Conservation (phyloP, 768 basidiomycete species). For the Trametes villosa region DNA sequence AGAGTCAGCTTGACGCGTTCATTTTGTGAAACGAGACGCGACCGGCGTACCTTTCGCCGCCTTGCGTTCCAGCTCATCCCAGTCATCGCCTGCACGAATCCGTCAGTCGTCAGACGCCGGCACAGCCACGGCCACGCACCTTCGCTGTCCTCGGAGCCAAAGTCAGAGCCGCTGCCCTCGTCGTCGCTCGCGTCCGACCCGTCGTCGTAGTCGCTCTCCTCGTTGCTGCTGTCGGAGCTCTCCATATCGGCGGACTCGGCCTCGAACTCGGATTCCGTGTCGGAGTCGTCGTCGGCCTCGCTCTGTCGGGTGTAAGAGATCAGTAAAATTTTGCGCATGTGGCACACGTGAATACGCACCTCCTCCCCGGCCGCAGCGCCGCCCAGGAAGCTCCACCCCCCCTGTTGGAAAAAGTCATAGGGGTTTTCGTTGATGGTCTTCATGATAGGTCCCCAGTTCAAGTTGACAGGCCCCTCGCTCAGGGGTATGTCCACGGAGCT, state of each 20-base stretch:
- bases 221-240: slow-evolving; percentile 50
- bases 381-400: slow-evolving; percentile 94
- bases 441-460: slow-evolving; percentile 99
- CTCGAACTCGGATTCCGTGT: slow-evolving; percentile 71
- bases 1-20: slow-evolving; percentile 3
- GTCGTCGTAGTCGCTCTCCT: slow-evolving; percentile 53
- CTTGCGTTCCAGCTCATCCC: slow-evolving; percentile 94
- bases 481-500: slow-evolving; percentile 97
- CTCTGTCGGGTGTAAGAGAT: slow-evolving; percentile 40
- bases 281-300: slow-evolving; percentile 64
- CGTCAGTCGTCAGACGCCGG: too few relatives aligned
- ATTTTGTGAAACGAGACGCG: background rate
- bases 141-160: slow-evolving; percentile 62
- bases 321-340: background rate
- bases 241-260: slow-evolving; percentile 49
- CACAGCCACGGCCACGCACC: too few relatives aligned
- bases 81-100: slow-evolving; percentile 72
- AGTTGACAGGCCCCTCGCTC: slow-evolving; percentile 94
- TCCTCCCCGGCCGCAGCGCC: slow-evolving; percentile 67
- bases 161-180: slow-evolving; percentile 72
- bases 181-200: slow-evolving; percentile 58
- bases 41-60: slow-evolving; percentile 75
- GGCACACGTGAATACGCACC: slow-evolving; percentile 45
- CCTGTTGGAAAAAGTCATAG: slow-evolving; percentile 91
- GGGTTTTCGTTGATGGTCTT: slow-evolving; percentile 98